Evolutionary conservation across 2,329 filamentous ascomycete genomes (phyloP), one percentile per base, ranked within the genome.

Genomic region (Diaporthe ilicicola): DNA sequence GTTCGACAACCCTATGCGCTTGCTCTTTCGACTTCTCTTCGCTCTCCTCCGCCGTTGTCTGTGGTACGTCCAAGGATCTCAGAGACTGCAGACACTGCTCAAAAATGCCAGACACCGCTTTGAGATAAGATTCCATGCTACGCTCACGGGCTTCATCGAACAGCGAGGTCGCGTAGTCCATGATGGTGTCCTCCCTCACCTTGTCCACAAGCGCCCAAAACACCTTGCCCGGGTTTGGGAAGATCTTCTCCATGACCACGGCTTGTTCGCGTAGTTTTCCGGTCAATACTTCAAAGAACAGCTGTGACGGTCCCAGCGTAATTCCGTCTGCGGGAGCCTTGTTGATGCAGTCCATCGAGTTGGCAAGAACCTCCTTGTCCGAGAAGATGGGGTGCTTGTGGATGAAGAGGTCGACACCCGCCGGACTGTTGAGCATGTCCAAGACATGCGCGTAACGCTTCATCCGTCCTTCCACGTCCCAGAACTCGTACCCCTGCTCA

Each of bases 401-500:
- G 68, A 97, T 90, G 79, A 97, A 98, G 1, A 94, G 85, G 67
- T 98, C 94, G 59, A 97, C 86, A 12, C 90, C 94, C 17, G 92
- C 91, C 50, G 87, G 86, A 19, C 94, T 94, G 79, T 97, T 97
- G 54, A 99, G 85, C 2, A 89, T 88, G 70, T 93, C 90, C 70
- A 99, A 83, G 19, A 99, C 94, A 76, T 94, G 90, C 2, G 95
- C 95, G 81, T 97, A 98, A 77, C 93, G 90, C 75, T 88, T 90
- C 95, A 98, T 98, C 67, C 91, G 88, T 2, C 94, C 94, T 74
- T 97, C 93, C 67, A 97, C 90, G 79, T 99, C 95, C 83, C 92
- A 93, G 53, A 90, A 91, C 79, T 96, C 94, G 75, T 97, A 97
- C 4, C 94, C 96, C 77, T 96, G 93, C 81, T 97, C 93, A 75